Base-by-base conservation (phyloP, 495 filamentous ascomycete species). In the Daldinia loculata region DNA sequence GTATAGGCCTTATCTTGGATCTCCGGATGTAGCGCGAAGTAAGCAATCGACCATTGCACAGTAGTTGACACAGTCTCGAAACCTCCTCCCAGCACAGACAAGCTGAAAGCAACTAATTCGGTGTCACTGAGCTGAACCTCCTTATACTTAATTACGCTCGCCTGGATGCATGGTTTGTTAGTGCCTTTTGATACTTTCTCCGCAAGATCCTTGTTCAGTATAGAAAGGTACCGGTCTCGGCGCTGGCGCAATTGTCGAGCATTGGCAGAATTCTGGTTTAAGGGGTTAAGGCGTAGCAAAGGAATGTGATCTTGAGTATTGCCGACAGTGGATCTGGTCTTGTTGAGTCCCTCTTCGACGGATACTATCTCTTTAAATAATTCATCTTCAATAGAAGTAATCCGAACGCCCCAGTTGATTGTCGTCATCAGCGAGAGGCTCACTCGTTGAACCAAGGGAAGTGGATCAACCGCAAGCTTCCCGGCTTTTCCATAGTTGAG, bases 291-390 rank as follows among this genome's bases (percentile, higher is more conserved):
- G 1, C 88, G 81, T 34, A 91, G 71, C 0, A 90, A 71, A 15
- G 88, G 88, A 11, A 91, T 85, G 66, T 90, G 90, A 61, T 91
- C 88, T 71, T 90, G 88, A 22, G 88, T 66, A 59, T 90, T 90
- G 14, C 87, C 86, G 0, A 87, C 87, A 12, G 88, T 90, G 38
- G 83, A 87, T 29, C 88, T 80, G 58, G 89, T 87, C 48, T 79
- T 82, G 74, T 84, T 86, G 45, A 90, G 85, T 53, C 84, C 84
- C 58, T 88, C 87, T 56, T 90, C 88, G 36, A 90, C 88, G 12
- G 86, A 76, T 9, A 86, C 88, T 68, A 91, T 90, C 72, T 91
- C 88, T 22, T 86, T 80, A 61, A 91, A 88, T 14, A 90, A 63
- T 4, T 79, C 72, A 53, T 88, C 84, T n/a, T 91, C 82, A 32